Conservation (phyloP, 495 filamentous ascomycete genomes). For the Aspergillus kassunensis region DNA sequence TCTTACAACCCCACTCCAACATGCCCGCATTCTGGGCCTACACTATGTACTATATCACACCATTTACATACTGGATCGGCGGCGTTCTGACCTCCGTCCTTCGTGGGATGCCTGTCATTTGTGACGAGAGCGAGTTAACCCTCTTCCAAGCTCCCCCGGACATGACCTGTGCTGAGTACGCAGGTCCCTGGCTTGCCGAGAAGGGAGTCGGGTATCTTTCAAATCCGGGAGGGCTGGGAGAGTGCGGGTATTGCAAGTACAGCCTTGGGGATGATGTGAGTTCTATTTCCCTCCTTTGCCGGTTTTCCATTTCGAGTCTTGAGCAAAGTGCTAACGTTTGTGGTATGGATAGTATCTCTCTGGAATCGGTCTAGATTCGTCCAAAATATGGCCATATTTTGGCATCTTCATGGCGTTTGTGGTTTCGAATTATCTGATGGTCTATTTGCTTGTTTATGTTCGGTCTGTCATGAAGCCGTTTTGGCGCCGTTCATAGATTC, state of each 20-base stretch:
- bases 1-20: conserved; percentile 70
- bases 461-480: conserved; percentile 35
- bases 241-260: conserved; percentile 60
- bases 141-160: conserved; percentile 57
- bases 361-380: conserved; percentile 56
- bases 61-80: conserved; percentile 79
- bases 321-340: too few relatives aligned
- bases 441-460: conserved; percentile 51
- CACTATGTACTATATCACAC: conserved; percentile 77
- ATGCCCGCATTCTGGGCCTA: conserved; percentile 78
- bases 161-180: conserved; percentile 68
- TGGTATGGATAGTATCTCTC: conserved; percentile 52
- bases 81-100: conserved; percentile 73
- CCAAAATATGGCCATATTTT: conserved; percentile 64
- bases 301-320: conserved; percentile 9
- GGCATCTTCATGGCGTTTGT: conserved; percentile 71
- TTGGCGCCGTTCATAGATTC: conserved; percentile 14
- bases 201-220: conserved; percentile 66
- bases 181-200: conserved; percentile 56
- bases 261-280: conserved; percentile 51
- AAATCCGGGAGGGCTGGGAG: conserved; percentile 27
- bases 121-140: conserved; percentile 55
- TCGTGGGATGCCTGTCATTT: conserved; percentile 57
- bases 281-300: not conserved
- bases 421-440: conserved; percentile 64